These are phyloP conservation scores for Lichtheimia corymbifera DNA, from an alignment of 371 early-diverging fungal species.

Conservation along the genomic window DNA sequence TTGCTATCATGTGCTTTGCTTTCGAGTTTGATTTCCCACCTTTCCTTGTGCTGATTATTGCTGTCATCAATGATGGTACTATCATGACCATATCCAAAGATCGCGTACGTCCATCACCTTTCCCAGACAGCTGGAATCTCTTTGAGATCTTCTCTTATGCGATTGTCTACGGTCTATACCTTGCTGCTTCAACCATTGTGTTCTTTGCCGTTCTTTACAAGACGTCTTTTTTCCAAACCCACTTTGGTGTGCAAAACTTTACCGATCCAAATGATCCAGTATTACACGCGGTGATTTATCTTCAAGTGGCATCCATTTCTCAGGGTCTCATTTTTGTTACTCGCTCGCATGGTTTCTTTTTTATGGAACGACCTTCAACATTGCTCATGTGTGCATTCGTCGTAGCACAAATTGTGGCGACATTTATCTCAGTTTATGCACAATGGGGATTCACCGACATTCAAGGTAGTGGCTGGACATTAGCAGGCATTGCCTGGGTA, in stretches of 20 bases:
- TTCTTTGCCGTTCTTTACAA: constrained; percentile 51
- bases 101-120: constrained; percentile 58
- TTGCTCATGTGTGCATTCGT: constrained; percentile 52
- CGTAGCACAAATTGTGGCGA: constrained; percentile 55
- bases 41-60: constrained; percentile 64
- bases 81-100: constrained; percentile 66
- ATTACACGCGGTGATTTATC: constrained; percentile 55
- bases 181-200: constrained; percentile 55
- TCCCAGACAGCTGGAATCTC: constrained; percentile 60
- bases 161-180: constrained; percentile 57
- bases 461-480: constrained; percentile 52
- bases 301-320: constrained; percentile 57
- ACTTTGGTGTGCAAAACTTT: constrained; percentile 39
- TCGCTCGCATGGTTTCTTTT: constrained; percentile 57
- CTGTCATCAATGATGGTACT: constrained; percentile 65
- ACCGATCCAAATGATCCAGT: constrained; percentile 34
- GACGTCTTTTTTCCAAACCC: constrained; percentile 47
- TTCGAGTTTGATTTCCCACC: constrained; percentile 65
- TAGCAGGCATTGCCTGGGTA: constrained; percentile 70
- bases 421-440: constrained; percentile 57
- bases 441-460: constrained; percentile 60
- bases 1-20: constrained; percentile 58
- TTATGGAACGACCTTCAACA: constrained; percentile 51
- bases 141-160: constrained; percentile 59
- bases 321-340: constrained; percentile 59